Base-by-base conservation (phyloP, 106 monocot genomes). In the Acanthochlamys bracteata region DNA sequence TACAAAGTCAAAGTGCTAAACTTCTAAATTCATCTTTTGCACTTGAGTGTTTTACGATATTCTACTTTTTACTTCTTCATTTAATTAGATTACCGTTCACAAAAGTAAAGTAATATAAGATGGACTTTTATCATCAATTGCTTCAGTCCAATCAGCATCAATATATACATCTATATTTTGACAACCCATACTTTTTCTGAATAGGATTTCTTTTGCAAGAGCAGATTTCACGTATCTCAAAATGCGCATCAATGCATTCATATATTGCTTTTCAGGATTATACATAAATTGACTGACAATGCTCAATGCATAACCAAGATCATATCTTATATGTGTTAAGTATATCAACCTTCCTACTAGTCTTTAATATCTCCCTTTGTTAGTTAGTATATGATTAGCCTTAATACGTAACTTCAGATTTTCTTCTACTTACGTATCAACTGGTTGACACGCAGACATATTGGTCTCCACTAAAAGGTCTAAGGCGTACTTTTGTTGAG, bases 41-140 rank as follows among this genome's bases (percentile, higher is more conserved):
- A 33, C 33, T 33, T 33, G 33, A 33, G 33, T 6, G 33, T 33
- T 1, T 6, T 33, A 46, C 64, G 3, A 64, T 47, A 64, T 47
- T 47, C 20, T 64, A 10, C 22, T 64, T 20, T 24, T 64, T 64
- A 22, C 64, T 64, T 45, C 46, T 64, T 19, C 42, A 64, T 11
- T 11, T 47, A 17, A 64, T 43, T 20, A 64, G 12, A 43, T 64
- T 64, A 21, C 42, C 64, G 3, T 47, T 22, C 11, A 64, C 22
- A 45, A 64, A 64, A 2, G 42, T 64, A 7, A 14, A 64, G 12
- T 64, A 46, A 21, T 24, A n/a, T 45, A 21, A 64, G 1, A 43
- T 64, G 19, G 64, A 64, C 13, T 7, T n/a, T 11, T 45, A 7
- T 40, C 21, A 64, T 7, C 20, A 7, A 42, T 7, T 3, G 7